Percentiles rank a stretch among this genome's conserved stretches.
Evolutionary conservation across 768 basidiomycete species (phyloP).

Genomic region (Leccinum subgranulosum): DNA sequence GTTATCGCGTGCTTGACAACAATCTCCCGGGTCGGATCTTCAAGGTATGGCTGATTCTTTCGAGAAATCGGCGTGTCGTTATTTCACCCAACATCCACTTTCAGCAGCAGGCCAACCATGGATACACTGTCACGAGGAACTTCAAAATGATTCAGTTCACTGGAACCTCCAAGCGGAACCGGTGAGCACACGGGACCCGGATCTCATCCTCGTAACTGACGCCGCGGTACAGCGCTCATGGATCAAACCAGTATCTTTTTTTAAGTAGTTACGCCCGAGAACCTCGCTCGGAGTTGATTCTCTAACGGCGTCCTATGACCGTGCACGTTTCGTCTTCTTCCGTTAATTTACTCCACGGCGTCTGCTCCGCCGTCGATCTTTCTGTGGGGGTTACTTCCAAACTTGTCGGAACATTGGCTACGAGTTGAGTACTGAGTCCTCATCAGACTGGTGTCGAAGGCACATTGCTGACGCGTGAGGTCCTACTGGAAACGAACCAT

Average conservation of each 20-base stretch:
- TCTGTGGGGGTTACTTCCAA: not conserved
- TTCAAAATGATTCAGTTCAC: not conserved
- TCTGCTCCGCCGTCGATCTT: not conserved
- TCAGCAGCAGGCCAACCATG: not conserved
- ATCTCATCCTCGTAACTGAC: not conserved
- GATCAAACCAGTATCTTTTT: not conserved
- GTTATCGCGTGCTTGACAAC: not conserved
- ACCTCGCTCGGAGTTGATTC: not conserved
- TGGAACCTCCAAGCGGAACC: not conserved
- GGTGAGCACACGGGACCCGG: not conserved
- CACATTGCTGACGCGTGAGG: not conserved
- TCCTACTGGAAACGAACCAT: not conserved
- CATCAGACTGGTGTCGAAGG: not conserved
- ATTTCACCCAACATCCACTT: not conserved
- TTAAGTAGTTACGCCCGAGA: not conserved
- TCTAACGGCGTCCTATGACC: not conserved
- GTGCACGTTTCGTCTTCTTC: not conserved
- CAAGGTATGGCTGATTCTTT: not conserved
- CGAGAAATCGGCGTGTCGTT: not conserved
- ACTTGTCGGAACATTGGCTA: not conserved
- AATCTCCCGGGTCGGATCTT: not conserved
- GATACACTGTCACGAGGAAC: not conserved
- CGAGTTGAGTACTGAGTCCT: too few species aligned
- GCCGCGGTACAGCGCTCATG: not conserved
- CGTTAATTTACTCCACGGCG: not conserved